A percentile compares a stretch with the other conserved stretches of the same genome.
Evolutionary conservation across 1,139 yeast species (phyloP).

Genomic region (Pichia cactophila): DNA sequence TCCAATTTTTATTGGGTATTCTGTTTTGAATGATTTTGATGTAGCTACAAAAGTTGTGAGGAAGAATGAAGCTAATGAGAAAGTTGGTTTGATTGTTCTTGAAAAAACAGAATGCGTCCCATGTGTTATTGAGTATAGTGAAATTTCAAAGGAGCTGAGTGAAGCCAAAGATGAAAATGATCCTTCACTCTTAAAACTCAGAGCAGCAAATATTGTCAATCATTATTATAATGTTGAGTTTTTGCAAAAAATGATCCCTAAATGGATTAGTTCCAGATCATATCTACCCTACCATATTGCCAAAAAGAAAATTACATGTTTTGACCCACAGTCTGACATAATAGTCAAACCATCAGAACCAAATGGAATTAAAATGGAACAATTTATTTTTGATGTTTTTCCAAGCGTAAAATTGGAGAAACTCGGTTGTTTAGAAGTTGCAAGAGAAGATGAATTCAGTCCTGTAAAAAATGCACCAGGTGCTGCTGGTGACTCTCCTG

Average conservation of each 20-base stretch:
- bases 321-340: constrained; percentile 41
- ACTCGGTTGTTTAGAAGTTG: constrained; percentile 92
- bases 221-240: constrained; percentile 86
- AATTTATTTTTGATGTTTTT: constrained; percentile 94
- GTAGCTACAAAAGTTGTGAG: constrained; percentile 94
- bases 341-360: constrained; percentile 57
- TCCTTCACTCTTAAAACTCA: constrained; percentile 49
- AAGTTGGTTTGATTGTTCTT: constrained; percentile 85
- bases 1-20: constrained; percentile 85
- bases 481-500: constrained; percentile 74
- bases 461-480: constrained; percentile 92
- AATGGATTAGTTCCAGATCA: constrained; percentile 63
- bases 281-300: constrained; percentile 90
- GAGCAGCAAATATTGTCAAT: constrained; percentile 97
- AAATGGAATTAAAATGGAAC: constrained; percentile 92
- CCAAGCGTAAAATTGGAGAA: constrained; percentile 63
- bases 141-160: constrained; percentile 70
- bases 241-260: constrained; percentile 49
- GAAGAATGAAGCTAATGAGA: constrained; percentile 79
- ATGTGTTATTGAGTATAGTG: constrained; percentile 92
- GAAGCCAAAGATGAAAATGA: constrained; percentile 46
- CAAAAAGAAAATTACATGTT: constrained; percentile 61
- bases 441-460: constrained; percentile 76
- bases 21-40: constrained; percentile 56
- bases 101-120: constrained; percentile 58